phyloP scores from a whole-genome alignment of 257 asterid genomes.

The Fraxinus pennsylvanica region DNA sequence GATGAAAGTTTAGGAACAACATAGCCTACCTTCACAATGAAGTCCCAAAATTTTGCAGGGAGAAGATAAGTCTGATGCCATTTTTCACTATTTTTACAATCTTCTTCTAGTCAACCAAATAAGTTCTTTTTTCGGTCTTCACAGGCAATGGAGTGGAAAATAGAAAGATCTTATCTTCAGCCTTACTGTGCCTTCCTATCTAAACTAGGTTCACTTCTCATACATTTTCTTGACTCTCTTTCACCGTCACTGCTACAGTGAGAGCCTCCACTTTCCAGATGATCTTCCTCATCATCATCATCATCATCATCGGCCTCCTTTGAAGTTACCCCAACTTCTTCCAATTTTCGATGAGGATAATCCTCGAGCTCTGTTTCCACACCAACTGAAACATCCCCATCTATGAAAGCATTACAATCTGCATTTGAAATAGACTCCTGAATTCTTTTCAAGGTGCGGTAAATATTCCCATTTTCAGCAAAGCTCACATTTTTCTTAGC shows the following conservation, averaged over 20 bases:
- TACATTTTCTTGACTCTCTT: slow-evolving; percentile 25
- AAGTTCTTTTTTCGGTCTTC: slow-evolving; percentile 48
- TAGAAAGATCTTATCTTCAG: slow-evolving; percentile 25
- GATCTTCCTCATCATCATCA: slow-evolving; percentile 21
- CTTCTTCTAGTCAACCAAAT: slow-evolving; percentile 30
- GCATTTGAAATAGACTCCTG: slow-evolving; percentile 27
- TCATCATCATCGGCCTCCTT: slow-evolving; percentile 41
- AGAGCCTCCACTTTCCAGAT: slow-evolving; percentile 41
- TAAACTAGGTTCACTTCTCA: slow-evolving; percentile 17
- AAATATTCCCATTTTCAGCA: slow-evolving; percentile 53
- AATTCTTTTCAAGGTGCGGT: slow-evolving; percentile 29
- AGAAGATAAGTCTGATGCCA: not conserved
- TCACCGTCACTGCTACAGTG: slow-evolving; percentile 44
- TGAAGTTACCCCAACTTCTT: slow-evolving; percentile 40
- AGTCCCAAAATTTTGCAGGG: too few relatives aligned
- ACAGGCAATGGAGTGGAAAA: slow-evolving; percentile 57
- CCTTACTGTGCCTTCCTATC: slow-evolving; percentile 5
- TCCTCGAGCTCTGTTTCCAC: slow-evolving; percentile 34
- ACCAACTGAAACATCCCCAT: slow-evolving; percentile 31
- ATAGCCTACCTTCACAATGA: too few relatives aligned
- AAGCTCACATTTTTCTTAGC: slow-evolving; percentile 68
- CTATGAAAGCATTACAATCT: slow-evolving; percentile 31
- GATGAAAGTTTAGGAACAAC: too few relatives aligned
- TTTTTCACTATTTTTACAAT: slow-evolving; percentile 14
- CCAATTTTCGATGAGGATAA: slow-evolving; percentile 43